phyloP scores from a whole-genome alignment of 352 stramenopile species.

The Globisporangium iwayamae region DNA sequence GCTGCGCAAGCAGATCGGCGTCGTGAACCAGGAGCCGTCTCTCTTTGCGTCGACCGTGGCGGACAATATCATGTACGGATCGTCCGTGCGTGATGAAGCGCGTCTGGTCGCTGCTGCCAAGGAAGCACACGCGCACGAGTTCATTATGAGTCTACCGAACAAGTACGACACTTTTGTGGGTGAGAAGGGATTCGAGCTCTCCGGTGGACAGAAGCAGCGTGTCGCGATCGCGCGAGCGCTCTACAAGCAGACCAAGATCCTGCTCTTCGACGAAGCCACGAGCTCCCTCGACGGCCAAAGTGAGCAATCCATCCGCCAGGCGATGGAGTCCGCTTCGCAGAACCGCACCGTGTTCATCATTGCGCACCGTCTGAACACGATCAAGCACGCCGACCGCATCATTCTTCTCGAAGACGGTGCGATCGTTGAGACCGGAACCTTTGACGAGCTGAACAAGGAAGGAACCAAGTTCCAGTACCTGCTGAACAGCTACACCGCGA shows the following conservation, averaged over 20 bases:
- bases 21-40: conserved; percentile 85
- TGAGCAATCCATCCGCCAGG: conserved; percentile 74
- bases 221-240: conserved; percentile 80
- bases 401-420: conserved; percentile 77
- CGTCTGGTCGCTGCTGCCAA: conserved; percentile 60
- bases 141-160: conserved; percentile 83
- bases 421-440: conserved; percentile 75
- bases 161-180: conserved; percentile 97
- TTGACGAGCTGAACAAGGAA: conserved; percentile 69
- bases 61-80: conserved; percentile 87
- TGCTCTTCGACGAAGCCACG: conserved; percentile 84
- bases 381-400: conserved; percentile 81
- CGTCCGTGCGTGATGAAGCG: conserved; percentile 44
- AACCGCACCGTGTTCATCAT: conserved; percentile 84
- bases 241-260: conserved; percentile 77
- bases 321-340: conserved; percentile 53
- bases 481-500: conserved; percentile 53
- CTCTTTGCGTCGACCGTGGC: conserved; percentile 78
- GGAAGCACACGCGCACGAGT: conserved; percentile 74
- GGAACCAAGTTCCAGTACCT: conserved; percentile 79
- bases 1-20: conserved; percentile 81
- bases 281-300: conserved; percentile 80
- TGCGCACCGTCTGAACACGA: conserved; percentile 82
- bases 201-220: conserved; percentile 96
- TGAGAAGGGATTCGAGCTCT: conserved; percentile 96